Evolutionary conservation across 176 grass and related monocot species (phyloP), one percentile per base, ranked within the genome.

Genomic region (Bonia amplexicaulis): DNA sequence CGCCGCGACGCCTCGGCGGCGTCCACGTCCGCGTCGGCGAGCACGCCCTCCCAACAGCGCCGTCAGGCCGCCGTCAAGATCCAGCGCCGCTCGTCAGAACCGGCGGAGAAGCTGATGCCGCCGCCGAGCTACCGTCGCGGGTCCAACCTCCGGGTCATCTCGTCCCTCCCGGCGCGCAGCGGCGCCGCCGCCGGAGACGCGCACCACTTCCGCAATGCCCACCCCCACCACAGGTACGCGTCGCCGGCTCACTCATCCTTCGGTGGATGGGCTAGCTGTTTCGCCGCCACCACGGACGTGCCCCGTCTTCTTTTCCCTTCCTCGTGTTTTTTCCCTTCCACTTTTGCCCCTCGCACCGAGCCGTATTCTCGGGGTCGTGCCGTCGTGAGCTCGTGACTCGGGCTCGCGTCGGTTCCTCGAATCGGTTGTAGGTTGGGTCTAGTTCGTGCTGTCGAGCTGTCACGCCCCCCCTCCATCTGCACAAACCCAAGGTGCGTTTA

Each of bases 71-170:
- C 9, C 33, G 35, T 67, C 48, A 97, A 88, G 88, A 77, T 91
- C 71, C 81, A 65, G 71, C 89, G 90, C 55, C 88, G 88, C 19
- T 80, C 94, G 12, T 74, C 94, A 4, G 84, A 85, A 2, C 33
- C 89, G 19, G 69, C 84, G 26, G 88, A 94, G 81, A 97, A 85
- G 86, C 85, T 92, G 71, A 94, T 90, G 90, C 90, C 82, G 45
- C 88, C 93, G 9, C 90, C 83, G 11, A 73, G 79, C 74, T 80
- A 84, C 82, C 69, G 74, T 26, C 79, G 95, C 54, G 81, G 83
- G 6, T 71, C 85, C 67, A 76, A 45, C 75, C 72, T 94, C 26
- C 87, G 92, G 55, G 42, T 42, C 64, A 54, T 52, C 63, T 57
- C 55, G 8, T 74, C 88, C 1, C 66, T 71, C 46, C 84, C 60